Base-by-base conservation (phyloP, 139 green algal genomes). In the Penium margaritaceum region DNA sequence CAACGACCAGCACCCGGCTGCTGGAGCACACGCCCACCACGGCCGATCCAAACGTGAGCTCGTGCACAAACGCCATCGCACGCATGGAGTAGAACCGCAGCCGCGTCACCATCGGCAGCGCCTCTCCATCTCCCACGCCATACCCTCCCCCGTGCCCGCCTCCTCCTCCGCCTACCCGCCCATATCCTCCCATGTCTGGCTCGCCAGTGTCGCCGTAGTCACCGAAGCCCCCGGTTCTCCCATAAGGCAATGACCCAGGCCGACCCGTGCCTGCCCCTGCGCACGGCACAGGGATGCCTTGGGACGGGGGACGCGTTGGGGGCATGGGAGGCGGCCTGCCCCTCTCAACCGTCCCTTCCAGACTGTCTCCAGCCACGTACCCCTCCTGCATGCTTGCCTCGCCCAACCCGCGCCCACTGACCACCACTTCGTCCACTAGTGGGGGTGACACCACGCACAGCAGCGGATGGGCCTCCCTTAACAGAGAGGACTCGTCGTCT, bases 21-120 rank as follows among this genome's bases (percentile, higher is more conserved):
- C 72, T 79, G 72, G 30, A 75, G 5, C 44, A 29, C 47, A 80
- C 63, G 5, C 38, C 47, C 33, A 68, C 29, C 51, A 76, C 64
- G 12, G 63, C 19, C 37, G 65, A 54, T 3, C 41, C 44, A 30
- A 80, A 76, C 6, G n/a, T 21, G 9, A 80, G 61, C 46, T 19
- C 33, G 29, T 74, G 37, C 6, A 80, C 62, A 44, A 62, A 76
- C 17, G 34, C 34, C 5, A 76, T 64, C n/a, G n/a, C 44, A 32
- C 54, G 30, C 6, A 80, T 38, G 29, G 73, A 80, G 33, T 80
- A 80, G 5, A 80, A 73, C 21, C 73, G 27, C 39, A 80, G 64
- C 15, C 35, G 35, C 27, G 64, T 15, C 15, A 44, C 62, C 63
- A 9, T 70, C 24, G 39, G 14, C 15, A 12, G 12, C 62, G 29